Evolutionary conservation across 805 yeast species (phyloP).

Genomic region (Babjeviella inositovora): DNA sequence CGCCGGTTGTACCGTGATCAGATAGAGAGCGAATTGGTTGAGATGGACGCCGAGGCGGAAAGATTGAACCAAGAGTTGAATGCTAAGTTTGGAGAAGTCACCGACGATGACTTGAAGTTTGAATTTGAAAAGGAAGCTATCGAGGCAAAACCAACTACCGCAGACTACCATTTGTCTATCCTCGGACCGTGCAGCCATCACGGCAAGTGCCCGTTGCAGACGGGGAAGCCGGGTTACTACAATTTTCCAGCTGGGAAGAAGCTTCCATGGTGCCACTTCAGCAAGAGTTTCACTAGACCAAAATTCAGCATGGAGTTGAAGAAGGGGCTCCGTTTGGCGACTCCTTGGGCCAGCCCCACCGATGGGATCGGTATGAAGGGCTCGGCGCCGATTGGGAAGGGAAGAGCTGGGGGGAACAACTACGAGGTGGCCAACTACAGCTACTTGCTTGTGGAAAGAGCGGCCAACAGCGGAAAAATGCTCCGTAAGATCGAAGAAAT

Average conservation of each 20-base stretch:
- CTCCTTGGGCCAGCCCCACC: constrained; percentile 48
- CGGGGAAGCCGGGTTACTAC: constrained; percentile 55
- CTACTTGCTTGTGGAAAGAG: constrained; percentile 57
- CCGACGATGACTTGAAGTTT: constrained; percentile 25
- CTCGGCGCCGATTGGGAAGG: constrained; percentile 45
- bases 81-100: constrained; percentile 21
- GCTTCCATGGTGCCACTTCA: constrained; percentile 62
- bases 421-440: constrained; percentile 60
- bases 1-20: constrained; percentile 14
- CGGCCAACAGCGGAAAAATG: constrained; percentile 21
- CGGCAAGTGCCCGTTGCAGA: constrained; percentile 71
- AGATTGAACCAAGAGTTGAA: constrained; percentile 14
- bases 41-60: constrained; percentile 6
- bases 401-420: constrained; percentile 59
- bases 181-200: constrained; percentile 91
- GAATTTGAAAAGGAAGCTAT: constrained; percentile 24
- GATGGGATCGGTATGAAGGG: constrained; percentile 38
- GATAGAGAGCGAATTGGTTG: constrained; percentile 3
- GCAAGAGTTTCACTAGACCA: constrained; percentile 63
- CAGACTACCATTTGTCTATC: constrained; percentile 40
- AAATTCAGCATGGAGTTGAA: constrained; percentile 69
- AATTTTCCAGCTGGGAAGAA: constrained; percentile 37
- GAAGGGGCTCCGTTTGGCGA: constrained; percentile 60
- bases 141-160: constrained; percentile 6
- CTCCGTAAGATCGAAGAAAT: constrained; percentile 21